Evolutionary conservation across 768 basidiomycete species (phyloP).

Genomic region (Sporobolomyces pararoseus): DNA sequence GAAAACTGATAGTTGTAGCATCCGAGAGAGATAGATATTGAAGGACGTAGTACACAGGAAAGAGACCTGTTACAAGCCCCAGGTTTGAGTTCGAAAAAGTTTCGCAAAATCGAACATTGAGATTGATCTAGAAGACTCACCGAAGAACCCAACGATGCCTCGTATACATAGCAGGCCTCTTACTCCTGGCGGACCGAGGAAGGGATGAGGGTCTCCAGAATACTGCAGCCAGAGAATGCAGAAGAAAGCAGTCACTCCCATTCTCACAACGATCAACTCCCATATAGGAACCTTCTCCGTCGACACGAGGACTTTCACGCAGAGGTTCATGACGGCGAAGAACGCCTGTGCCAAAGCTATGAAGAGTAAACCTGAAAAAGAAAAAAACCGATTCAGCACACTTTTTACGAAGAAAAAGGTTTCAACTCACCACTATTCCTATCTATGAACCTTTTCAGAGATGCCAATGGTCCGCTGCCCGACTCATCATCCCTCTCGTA

Average conservation of each 20-base stretch:
- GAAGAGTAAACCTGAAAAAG: constrained; percentile 11
- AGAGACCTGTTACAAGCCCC: constrained; percentile 1
- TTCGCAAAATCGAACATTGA: not conserved
- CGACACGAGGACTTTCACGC: constrained; percentile 7
- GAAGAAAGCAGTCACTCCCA: constrained; percentile 16
- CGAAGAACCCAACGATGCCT: constrained; percentile 72
- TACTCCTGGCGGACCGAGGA: constrained; percentile 67
- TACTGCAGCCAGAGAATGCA: constrained; percentile 16
- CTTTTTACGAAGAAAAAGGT: too few relatives aligned
- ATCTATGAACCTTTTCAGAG: not conserved
- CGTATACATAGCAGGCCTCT: constrained; percentile 59
- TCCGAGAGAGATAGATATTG: constrained; percentile 74
- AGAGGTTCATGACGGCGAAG: constrained; percentile 32
- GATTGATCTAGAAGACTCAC: constrained; percentile 41
- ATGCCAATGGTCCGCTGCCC: not conserved
- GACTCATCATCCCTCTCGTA: not conserved
- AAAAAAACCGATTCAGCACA: not conserved
- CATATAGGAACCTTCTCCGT: not conserved
- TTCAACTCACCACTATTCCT: not conserved
- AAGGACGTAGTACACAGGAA: constrained; percentile 59
- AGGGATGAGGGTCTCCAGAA: constrained; percentile 52
- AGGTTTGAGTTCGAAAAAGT: not conserved
- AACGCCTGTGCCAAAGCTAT: constrained; percentile 19
- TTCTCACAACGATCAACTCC: constrained; percentile 34
- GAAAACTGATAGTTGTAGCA: constrained; percentile 70